Base-by-base conservation (phyloP, 495 filamentous ascomycete genomes). In the Tuber melanosporum region DNA sequence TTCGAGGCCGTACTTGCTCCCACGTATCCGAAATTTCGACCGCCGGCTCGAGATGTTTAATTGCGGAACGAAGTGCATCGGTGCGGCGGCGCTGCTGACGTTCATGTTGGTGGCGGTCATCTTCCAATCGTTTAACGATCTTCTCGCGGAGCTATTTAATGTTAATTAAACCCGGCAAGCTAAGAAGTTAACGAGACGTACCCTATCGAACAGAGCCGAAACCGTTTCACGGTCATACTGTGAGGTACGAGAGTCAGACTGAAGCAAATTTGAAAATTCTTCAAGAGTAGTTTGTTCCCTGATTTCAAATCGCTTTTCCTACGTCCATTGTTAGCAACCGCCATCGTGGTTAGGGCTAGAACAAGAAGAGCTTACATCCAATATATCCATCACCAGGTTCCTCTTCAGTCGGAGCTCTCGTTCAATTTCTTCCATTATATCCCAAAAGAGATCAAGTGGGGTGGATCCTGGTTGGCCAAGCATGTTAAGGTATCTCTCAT, bases 371-470 rank as follows among this genome's bases (percentile, higher is more conserved):
- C 91, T 88, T 84, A 95, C 93, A 86, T 97, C 94, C 78, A 98
- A 88, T 72, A 96, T 93, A 84, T 98, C 95, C 71, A 95, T 87
- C 5, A 96, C 91, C 82, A 94, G 90, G 83, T 96, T 96, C 45
- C 94, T 89, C 71, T 91, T 91, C 71, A 89, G 89, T 66, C 96
- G 91, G 22, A 98, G 86, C 32, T 91, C 90, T 72, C 91, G 89
- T 77, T 98, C 94, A 85, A 97, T 94, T 84, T 98, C 95, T 83
- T 97, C 95, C 22, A 98, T 89, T 72, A 94, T 88, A 85, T 99
- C 96, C 95, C 96, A 97, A 85, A 98, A 97, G 14, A 99, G 86
- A 76, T 99, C 95, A 77, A 97, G 87, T n/a, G 95, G 93, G 7
- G 90, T 92, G 6, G 95, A 98, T 73, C 96, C 96, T 66, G 90